These are phyloP conservation scores for Juglanconis sp. DNA, from an alignment of 2,329 filamentous ascomycete genomes.

Conservation along the genomic window DNA sequence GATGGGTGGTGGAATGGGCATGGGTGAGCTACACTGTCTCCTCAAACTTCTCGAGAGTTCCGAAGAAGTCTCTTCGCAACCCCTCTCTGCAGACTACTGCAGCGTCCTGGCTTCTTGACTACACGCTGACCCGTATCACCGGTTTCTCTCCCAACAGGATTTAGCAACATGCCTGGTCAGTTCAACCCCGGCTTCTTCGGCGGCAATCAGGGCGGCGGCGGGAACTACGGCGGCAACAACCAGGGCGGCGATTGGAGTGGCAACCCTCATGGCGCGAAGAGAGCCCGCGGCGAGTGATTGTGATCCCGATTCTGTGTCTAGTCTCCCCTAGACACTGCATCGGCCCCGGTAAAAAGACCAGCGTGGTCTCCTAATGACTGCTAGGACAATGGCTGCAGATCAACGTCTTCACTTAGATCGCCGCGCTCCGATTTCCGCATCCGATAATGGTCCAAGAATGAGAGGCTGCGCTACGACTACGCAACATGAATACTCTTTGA, in stretches of 20 bases:
- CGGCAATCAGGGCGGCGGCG: constrained; percentile 48
- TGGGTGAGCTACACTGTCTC: constrained; percentile 40
- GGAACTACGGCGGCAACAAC: constrained; percentile 53
- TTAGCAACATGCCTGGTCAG: constrained; percentile 65
- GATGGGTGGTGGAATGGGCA: constrained; percentile 53
- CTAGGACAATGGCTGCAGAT: too few relatives aligned
- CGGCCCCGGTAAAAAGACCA: too few relatives aligned
- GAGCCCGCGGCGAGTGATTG: constrained; percentile 66
- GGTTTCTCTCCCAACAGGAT: constrained; percentile 42
- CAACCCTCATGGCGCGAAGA: constrained; percentile 79
- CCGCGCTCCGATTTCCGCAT: too few relatives aligned
- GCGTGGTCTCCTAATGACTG: too few relatives aligned
- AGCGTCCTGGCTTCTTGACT: neutral
- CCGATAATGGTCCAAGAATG: too few relatives aligned
- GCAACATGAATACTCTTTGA: too few relatives aligned
- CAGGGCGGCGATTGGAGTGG: constrained; percentile 57
- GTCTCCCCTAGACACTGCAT: too few relatives aligned
- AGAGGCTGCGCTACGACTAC: too few relatives aligned
- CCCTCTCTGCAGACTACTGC: neutral
- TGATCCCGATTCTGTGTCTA: too few relatives aligned
- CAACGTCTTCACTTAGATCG: too few relatives aligned
- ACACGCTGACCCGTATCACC: constrained; percentile 21
- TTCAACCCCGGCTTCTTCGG: constrained; percentile 75
- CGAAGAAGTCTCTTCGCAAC: too few relatives aligned
- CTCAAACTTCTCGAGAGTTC: neutral